Evolutionary conservation across 2,329 filamentous ascomycete species (phyloP).

Genomic region (Trichoderma citrinoviride): DNA sequence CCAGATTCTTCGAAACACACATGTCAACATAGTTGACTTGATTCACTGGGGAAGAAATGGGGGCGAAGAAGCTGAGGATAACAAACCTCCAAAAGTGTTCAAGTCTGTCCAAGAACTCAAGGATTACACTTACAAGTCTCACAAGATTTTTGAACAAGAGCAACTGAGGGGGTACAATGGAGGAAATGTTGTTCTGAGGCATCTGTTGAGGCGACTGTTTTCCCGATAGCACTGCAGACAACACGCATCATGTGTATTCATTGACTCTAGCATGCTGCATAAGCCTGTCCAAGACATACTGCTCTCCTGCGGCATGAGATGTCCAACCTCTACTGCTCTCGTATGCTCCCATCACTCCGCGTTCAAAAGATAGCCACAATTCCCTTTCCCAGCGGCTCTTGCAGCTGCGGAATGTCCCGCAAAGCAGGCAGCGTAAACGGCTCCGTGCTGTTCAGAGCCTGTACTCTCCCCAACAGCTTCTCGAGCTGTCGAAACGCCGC

Average conservation of each 20-base stretch:
- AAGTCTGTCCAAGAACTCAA: neutral
- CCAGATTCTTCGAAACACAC: slow-evolving; percentile 1
- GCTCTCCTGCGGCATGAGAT: too few species aligned
- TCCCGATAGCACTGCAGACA: too few species aligned
- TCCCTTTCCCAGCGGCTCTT: slow-evolving; percentile 27
- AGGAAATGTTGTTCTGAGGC: slow-evolving; percentile 8
- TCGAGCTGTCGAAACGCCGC: slow-evolving; percentile 71
- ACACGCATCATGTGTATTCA: too few species aligned
- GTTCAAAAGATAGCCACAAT: slow-evolving; percentile 25
- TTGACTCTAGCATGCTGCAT: too few species aligned
- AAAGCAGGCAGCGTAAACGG: slow-evolving; percentile 36
- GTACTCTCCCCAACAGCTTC: slow-evolving; percentile 69
- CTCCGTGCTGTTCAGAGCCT: slow-evolving; percentile 46
- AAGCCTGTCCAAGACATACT: too few species aligned
- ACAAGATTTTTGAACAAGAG: neutral
- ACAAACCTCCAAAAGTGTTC: neutral
- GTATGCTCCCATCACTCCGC: too few species aligned
- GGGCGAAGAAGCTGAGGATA: neutral
- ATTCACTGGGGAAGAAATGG: neutral
- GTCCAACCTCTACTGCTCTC: too few species aligned
- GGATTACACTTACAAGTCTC: neutral
- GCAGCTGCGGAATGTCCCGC: slow-evolving; percentile 24
- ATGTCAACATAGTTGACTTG: slow-evolving; percentile 12
- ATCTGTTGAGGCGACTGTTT: neutral
- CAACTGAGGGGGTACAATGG: neutral